Evolutionary conservation across 2,329 filamentous ascomycete genomes (phyloP).

Genomic region (Aureobasidium pullulans): DNA sequence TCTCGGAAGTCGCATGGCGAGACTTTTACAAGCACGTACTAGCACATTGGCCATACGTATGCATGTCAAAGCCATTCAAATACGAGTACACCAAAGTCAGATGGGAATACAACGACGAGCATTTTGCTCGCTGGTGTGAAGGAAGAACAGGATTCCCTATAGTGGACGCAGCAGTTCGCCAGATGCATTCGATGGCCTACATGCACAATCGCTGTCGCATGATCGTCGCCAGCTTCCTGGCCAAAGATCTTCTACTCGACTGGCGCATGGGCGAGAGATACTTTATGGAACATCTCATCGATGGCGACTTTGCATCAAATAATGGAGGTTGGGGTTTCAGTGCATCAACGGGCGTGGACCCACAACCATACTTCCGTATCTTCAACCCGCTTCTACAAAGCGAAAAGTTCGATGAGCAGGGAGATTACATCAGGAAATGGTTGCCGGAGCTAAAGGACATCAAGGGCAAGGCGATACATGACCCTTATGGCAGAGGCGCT

Average conservation of each 20-base stretch:
- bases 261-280: conserved; percentile 76
- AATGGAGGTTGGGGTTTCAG: conserved; percentile 63
- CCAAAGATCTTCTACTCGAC: conserved; percentile 73
- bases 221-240: conserved; percentile 73
- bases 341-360: conserved; percentile 67
- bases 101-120: conserved; percentile 67
- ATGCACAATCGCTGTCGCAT: conserved; percentile 85
- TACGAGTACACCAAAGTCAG: conserved; percentile 73
- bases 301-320: conserved; percentile 74
- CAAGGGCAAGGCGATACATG: conserved; percentile 65
- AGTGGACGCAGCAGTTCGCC: conserved; percentile 80
- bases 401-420: conserved; percentile 74
- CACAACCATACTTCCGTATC: conserved; percentile 83
- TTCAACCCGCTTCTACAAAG: conserved; percentile 82
- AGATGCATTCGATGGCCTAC: conserved; percentile 59
- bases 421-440: conserved; percentile 77
- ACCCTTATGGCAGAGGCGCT: conserved; percentile 65
- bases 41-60: conserved; percentile 76
- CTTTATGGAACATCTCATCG: conserved; percentile 75
- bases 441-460: conserved; percentile 64
- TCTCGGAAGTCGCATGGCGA: conserved; percentile 76
- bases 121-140: conserved; percentile 66
- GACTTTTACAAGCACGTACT: conserved; percentile 86
- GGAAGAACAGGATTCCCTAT: conserved; percentile 75
- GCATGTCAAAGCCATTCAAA: conserved; percentile 73